phyloP scores from a whole-genome alignment of 2,329 filamentous ascomycete genomes.

The Sclerotinia minor region DNA sequence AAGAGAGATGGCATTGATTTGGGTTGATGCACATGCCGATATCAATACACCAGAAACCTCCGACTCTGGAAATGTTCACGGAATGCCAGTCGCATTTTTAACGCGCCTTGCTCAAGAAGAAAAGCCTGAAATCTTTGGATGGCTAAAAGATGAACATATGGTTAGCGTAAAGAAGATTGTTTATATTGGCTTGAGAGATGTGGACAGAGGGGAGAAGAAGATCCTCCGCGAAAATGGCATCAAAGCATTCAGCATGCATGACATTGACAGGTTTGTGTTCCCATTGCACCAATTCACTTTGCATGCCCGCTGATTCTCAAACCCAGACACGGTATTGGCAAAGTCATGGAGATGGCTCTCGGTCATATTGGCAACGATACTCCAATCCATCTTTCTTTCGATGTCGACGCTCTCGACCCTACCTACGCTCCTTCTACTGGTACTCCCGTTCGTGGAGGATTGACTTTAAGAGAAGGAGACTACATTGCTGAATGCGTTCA shows the following conservation, averaged over 20 bases:
- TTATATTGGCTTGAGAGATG: conserved; percentile 93
- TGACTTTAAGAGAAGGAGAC: conserved; percentile 93
- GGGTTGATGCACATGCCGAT: conserved; percentile 97
- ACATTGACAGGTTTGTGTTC: conserved; percentile 75
- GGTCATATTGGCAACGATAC: conserved; percentile 93
- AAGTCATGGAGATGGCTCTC: conserved; percentile 97
- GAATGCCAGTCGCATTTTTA: conserved; percentile 94
- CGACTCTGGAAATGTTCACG: conserved; percentile 90
- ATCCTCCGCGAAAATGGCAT: conserved; percentile 86
- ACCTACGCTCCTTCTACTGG: conserved; percentile 96
- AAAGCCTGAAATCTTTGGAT: conserved; percentile 80
- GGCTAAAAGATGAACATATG: conserved; percentile 73
- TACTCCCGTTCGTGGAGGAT: conserved; percentile 86
- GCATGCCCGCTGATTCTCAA: not conserved
- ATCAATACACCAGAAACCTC: conserved; percentile 95
- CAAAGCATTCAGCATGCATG: conserved; percentile 98
- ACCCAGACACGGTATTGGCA: conserved; percentile 81
- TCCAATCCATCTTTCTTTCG: conserved; percentile 95
- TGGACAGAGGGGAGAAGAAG: conserved; percentile 91
- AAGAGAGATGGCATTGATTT: conserved; percentile 89
- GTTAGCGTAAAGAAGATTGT: conserved; percentile 81
- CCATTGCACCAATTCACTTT: conserved; percentile 10
- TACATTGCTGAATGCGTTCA: conserved; percentile 91
- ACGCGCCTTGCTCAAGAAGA: conserved; percentile 80
- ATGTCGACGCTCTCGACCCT: conserved; percentile 94